Evolutionary conservation across 768 basidiomycete species (phyloP), one percentile per base, ranked within the genome.

Genomic region (Tephrocybe sp.): DNA sequence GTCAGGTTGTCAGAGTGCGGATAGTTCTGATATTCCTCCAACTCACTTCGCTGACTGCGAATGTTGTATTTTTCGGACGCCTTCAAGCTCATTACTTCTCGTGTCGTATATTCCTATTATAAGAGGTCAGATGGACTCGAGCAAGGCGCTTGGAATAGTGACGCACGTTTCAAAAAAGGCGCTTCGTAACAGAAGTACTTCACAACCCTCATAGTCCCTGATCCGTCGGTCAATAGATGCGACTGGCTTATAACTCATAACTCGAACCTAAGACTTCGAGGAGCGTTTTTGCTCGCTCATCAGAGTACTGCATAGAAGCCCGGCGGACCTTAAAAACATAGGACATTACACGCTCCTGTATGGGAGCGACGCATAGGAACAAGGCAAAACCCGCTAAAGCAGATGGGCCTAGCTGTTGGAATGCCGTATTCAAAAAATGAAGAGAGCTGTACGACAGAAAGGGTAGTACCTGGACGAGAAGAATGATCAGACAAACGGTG

Each of bases 181-280:
- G 73, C 57, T 66, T 90, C 88, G 55, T 87, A 88, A 23, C 80
- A 84, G 63, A 90, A 90, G 59, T 84, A 86, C 64, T 88, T 88
- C 48, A 90, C 81, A n/a, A 87, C 76, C 3, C 83, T 77, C 84
- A 88, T 87, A 1, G 76, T 78, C 42, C 78, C 80, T 77, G 45
- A 28, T 33, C 32, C 25, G 15, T 20, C 14, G n/a, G 21, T 51
- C 17, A 51, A 32, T 4, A 4, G 30, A 39, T 33, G 36, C 18
- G 51, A 17, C 41, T 4, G 14, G 17, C 50, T 25, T 33, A 45
- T 17, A 39, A 23, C 21, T 18, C 20, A 34, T 39, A 6, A 3
- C 21, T 39, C 69, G 53, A 64, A 73, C 84, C 76, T 9, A 89
- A 63, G 6, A 86, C 76, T 60, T 88, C 86, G 15, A 83, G 74